phyloP scores from a whole-genome alignment of 2,329 filamentous ascomycete species.

The Thelonectria olida region DNA sequence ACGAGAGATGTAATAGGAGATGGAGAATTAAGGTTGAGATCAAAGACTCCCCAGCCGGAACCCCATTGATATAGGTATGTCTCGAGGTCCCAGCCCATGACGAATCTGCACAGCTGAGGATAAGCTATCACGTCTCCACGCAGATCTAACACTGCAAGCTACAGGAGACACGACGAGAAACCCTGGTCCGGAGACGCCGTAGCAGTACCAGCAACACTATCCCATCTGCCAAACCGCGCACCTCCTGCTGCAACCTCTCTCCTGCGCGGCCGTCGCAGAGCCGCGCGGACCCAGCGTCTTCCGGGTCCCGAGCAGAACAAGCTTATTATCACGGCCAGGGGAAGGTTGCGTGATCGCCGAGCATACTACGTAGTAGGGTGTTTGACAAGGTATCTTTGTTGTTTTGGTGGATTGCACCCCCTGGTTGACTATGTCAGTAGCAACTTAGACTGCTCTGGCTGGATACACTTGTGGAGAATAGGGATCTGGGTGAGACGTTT shows the following conservation, averaged over 20 bases:
- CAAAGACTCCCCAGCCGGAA: neutral
- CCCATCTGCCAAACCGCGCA: too few species aligned
- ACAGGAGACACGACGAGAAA: constrained; percentile 9
- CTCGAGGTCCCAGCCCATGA: neutral
- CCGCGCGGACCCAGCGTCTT: constrained; percentile 1
- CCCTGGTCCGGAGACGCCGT: neutral
- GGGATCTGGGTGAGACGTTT: too few species aligned
- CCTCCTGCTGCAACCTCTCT: too few species aligned
- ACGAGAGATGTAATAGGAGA: constrained; percentile 1
- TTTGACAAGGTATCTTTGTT: too few species aligned
- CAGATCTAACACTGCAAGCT: constrained; percentile 1
- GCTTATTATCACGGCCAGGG: neutral
- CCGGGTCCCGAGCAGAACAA: constrained; percentile 11
- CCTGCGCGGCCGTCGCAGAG: neutral
- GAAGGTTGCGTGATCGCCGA: neutral
- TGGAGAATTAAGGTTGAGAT: neutral
- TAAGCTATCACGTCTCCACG: neutral
- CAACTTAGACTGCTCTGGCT: too few species aligned
- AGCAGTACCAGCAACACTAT: too few species aligned
- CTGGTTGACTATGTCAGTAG: too few species aligned
- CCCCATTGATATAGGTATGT: neutral
- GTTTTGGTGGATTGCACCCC: too few species aligned
- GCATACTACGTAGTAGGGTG: too few species aligned
- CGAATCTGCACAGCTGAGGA: neutral
- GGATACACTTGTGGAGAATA: too few species aligned